These are phyloP conservation scores for Wallacemonas collosoma DNA, from an alignment of 208 protist genomes.

Conservation along the genomic window DNA sequence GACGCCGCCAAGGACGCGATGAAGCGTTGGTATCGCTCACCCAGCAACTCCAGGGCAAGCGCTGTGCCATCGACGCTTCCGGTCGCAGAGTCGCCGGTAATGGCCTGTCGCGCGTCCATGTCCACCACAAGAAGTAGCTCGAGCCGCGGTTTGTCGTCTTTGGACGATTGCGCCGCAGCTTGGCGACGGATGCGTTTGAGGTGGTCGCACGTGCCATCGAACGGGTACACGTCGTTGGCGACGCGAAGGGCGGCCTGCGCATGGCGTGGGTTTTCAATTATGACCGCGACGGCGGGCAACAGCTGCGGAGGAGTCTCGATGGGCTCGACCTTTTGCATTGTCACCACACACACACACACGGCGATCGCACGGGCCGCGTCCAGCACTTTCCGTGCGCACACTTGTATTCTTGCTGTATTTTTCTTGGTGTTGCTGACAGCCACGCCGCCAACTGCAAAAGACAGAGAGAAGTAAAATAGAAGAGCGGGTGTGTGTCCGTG, in stretches of 20 bases:
- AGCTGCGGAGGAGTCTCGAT: conserved; percentile 47
- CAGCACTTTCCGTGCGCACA: too few relatives aligned
- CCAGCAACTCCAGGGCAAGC: neutral
- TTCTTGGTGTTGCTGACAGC: too few relatives aligned
- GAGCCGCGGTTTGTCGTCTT: neutral
- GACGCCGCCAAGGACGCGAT: neutral
- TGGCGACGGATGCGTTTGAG: conserved; percentile 75
- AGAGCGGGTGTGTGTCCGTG: too few relatives aligned
- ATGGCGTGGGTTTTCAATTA: conserved; percentile 37
- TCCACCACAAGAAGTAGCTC: conserved; percentile 15
- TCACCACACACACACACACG: neutral
- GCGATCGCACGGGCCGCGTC: too few relatives aligned
- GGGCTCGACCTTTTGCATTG: conserved; percentile 58
- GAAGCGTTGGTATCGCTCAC: neutral
- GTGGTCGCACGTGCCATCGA: conserved; percentile 39
- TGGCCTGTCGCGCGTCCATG: too few relatives aligned
- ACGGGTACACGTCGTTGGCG: conserved; percentile 59
- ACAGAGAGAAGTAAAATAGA: too few relatives aligned
- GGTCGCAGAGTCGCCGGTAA: too few relatives aligned
- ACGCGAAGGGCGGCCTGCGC: conserved; percentile 53
- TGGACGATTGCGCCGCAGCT: neutral
- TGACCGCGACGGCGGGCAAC: conserved; percentile 40
- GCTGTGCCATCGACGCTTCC: neutral
- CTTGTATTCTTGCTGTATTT: too few relatives aligned
- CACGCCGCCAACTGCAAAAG: too few relatives aligned